Evolutionary conservation across 106 monocot species (phyloP).

Genomic region (Dendrobium huoshanense): DNA sequence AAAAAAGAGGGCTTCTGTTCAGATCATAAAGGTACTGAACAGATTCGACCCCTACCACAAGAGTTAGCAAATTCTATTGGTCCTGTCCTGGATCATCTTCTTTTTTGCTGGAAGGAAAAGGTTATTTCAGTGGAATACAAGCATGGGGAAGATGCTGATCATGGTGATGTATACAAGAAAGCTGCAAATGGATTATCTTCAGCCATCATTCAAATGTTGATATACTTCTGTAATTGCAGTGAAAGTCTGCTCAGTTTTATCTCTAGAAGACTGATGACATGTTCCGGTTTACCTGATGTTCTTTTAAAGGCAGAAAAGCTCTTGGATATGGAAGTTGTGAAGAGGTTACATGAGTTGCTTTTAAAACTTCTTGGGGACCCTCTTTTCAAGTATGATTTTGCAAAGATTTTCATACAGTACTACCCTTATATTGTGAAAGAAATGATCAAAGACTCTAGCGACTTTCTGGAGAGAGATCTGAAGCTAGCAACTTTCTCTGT

Average conservation of each 20-base stretch:
- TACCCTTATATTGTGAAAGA: conserved; percentile 47
- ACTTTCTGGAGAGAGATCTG: conserved; percentile 34
- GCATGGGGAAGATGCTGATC: conserved; percentile 7
- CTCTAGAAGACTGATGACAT: conserved; percentile 32
- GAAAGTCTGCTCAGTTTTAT: conserved; percentile 76
- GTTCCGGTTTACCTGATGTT: conserved; percentile 39
- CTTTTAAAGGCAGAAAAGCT: conserved; percentile 59
- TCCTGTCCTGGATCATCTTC: conserved; percentile 73
- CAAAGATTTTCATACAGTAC: conserved; percentile 50
- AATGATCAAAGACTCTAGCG: conserved; percentile 35
- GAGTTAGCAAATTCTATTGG: conserved; percentile 49
- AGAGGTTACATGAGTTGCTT: conserved; percentile 76
- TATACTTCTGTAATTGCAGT: conserved; percentile 64
- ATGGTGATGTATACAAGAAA: background rate
- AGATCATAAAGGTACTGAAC: conserved; percentile 65
- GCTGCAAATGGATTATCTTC: conserved; percentile 42
- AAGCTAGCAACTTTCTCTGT: conserved; percentile 68
- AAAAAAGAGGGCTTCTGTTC: conserved; percentile 93
- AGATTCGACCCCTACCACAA: conserved; percentile 52
- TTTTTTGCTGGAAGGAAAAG: conserved; percentile 58
- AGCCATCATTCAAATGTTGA: conserved; percentile 53
- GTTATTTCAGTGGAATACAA: conserved; percentile 20
- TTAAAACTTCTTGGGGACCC: conserved; percentile 84
- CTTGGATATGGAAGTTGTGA: conserved; percentile 53
- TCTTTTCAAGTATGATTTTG: conserved; percentile 81